These are phyloP conservation scores for Mucor mucedo DNA, from an alignment of 371 early-diverging fungal genomes.

Conservation along the genomic window DNA sequence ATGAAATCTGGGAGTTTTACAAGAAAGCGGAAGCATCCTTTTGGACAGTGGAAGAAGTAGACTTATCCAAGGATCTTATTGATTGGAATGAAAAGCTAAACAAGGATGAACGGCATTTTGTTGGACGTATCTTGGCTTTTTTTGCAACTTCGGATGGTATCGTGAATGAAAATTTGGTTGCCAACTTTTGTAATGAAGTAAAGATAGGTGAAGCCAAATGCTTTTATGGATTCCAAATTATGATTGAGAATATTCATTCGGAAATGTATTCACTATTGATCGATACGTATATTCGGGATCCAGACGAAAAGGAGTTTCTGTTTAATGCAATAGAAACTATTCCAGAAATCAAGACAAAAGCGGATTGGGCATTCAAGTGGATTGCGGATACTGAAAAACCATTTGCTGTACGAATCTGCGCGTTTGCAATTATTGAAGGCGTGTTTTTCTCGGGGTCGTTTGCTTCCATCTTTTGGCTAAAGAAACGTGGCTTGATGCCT, in stretches of 20 bases:
- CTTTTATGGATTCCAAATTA: slow-evolving; percentile 99
- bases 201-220: slow-evolving; percentile 97
- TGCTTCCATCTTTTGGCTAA: slow-evolving; percentile 99
- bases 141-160: slow-evolving; percentile 99
- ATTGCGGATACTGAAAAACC: slow-evolving; percentile 79
- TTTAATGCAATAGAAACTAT: slow-evolving; percentile 97
- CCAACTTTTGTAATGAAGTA: slow-evolving; percentile 97
- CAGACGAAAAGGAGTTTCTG: slow-evolving; percentile 82
- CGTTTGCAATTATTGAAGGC: slow-evolving; percentile 99
- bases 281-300: slow-evolving; percentile 97
- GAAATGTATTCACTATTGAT: slow-evolving; percentile 99
- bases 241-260: slow-evolving; percentile 99
- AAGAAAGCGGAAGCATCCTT: slow-evolving; percentile 99
- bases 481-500: slow-evolving; percentile 99
- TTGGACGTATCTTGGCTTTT: slow-evolving; percentile 98
- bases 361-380: slow-evolving; percentile 99
- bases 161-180: slow-evolving; percentile 98
- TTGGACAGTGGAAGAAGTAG: slow-evolving; percentile 99
- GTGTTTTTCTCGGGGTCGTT: slow-evolving; percentile 99
- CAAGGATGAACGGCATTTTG: slow-evolving; percentile 94
- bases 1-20: slow-evolving; percentile 95
- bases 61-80: slow-evolving; percentile 90
- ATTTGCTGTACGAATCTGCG: slow-evolving; percentile 96
- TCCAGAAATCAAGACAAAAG: slow-evolving; percentile 96
- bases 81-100: slow-evolving; percentile 95